A percentile compares a stretch with the other conserved stretches of the same genome.
Evolutionary conservation across 805 yeast genomes (phyloP).

Genomic region (Ogataea paraovalis): DNA sequence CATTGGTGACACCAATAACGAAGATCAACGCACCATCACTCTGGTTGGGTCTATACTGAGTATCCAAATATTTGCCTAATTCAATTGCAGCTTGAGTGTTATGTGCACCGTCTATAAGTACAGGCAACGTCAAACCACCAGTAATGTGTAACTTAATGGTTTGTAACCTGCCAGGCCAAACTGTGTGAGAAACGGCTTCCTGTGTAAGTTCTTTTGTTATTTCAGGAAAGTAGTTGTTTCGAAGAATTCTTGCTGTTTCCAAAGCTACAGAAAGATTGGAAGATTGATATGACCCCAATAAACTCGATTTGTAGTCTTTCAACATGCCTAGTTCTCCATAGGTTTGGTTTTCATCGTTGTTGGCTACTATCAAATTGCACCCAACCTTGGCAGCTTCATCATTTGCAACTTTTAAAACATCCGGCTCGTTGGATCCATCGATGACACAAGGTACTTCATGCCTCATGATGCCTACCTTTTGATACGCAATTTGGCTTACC

Average conservation of each 20-base stretch:
- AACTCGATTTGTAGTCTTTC: constrained; percentile 40
- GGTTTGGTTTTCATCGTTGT: constrained; percentile 2
- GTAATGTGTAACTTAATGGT: constrained; percentile 29
- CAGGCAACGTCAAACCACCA: constrained; percentile 22
- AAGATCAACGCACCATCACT: constrained; percentile 38
- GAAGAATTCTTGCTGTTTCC: constrained; percentile 42
- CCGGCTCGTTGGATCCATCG: constrained; percentile 59
- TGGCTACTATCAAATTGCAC: constrained; percentile 26
- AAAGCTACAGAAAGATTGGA: constrained; percentile 69
- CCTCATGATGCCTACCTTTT: constrained; percentile 87
- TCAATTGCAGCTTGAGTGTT: constrained; percentile 82
- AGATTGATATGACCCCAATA: constrained; percentile 70
- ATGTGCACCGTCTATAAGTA: constrained; percentile 89
- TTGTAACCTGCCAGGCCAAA: constrained; percentile 91
- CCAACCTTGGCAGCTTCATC: constrained; percentile 32
- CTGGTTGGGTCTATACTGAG: constrained; percentile 3
- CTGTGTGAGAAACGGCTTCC: constrained; percentile 50
- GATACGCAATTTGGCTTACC: constrained; percentile 59
- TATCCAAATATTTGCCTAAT: constrained; percentile 50
- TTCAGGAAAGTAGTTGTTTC: constrained; percentile 18
- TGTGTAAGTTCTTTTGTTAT: constrained; percentile 30
- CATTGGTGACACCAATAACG: constrained; percentile 71
- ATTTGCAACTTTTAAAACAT: constrained; percentile 45
- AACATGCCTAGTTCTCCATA: constrained; percentile 7
- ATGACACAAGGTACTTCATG: constrained; percentile 56